Evolutionary conservation across 2,329 filamentous ascomycete genomes (phyloP), one percentile per base, ranked within the genome.

Genomic region (Teratosphaeriaceae sp.): DNA sequence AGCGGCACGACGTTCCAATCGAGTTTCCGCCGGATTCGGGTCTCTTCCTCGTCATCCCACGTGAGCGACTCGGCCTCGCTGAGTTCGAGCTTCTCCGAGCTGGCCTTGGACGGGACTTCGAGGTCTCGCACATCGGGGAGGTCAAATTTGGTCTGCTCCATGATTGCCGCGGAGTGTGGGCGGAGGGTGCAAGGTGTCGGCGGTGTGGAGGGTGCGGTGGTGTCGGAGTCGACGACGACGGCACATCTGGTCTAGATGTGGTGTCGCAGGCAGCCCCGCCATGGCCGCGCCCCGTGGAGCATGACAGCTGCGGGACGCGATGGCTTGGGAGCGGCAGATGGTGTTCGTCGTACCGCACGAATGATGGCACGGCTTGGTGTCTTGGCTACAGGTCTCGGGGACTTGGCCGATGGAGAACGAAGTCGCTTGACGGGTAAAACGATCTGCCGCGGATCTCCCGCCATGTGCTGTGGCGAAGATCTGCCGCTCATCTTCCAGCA

Each of bases 1-100:
- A 79, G 75, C 1, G 78, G 78, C 34, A 81, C 72, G 18, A 82
- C 68, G 22, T 58, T 56, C 6, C 54, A 34, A 13, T 61, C 70
- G 36, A 69, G 73, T 66, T 73, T 37, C 19, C 19, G 11, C 19
- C 15, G 34, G 9, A 37, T 22, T 7, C 16, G 82, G 12, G 23
- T 30, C n/a, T 31, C 40, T 40, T 43, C 44, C 5, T 35, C 40
- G 21, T 49, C 48, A 2, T 46, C 42, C 44, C 44, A 46, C 13
- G 24, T 27, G 24, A 27, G 24, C 24, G 24, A 27, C 24, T 27
- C 24, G 24, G 24, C 24, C 8, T 27, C 24, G 13, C 24, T 27
- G 24, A 27, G 24, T 13, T 27, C 24, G 24, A 27, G 24, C 24
- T 27, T 27, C 24, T 27, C 24, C 24, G 24, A 27, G 8, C 24